These are phyloP conservation scores for Debaryomyces subglobosus DNA, from an alignment of 1,139 yeast species.

Conservation along the genomic window DNA sequence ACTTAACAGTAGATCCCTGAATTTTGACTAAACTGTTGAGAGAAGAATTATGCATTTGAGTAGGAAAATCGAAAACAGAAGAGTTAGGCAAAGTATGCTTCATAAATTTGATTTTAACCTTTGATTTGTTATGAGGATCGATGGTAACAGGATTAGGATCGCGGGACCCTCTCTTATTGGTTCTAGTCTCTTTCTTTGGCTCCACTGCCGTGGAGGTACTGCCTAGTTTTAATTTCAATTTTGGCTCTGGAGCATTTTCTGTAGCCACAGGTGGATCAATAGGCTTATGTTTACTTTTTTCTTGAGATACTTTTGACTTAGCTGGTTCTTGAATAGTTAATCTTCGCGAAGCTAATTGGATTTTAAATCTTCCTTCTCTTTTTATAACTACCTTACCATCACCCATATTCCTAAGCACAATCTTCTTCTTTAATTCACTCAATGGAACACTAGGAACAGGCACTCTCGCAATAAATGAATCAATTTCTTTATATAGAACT, in stretches of 20 bases:
- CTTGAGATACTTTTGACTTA: neutral
- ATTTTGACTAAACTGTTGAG: slow-evolving; percentile 10
- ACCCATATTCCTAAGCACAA: slow-evolving; percentile 58
- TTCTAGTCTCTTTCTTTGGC: slow-evolving; percentile 1
- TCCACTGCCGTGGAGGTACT: neutral
- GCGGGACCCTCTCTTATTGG: neutral
- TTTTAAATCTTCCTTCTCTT: slow-evolving; percentile 50
- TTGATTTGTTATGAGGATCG: slow-evolving; percentile 8
- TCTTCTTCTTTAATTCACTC: slow-evolving; percentile 56
- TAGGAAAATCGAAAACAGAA: slow-evolving; percentile 9
- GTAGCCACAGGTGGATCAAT: neutral
- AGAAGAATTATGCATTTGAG: neutral
- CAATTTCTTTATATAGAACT: slow-evolving; percentile 66
- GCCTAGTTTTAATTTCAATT: slow-evolving; percentile 26
- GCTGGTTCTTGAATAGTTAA: slow-evolving; percentile 1
- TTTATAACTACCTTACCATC: slow-evolving; percentile 47
- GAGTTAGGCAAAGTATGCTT: slow-evolving; percentile 12
- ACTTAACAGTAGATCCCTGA: slow-evolving; percentile 11
- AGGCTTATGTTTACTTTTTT: slow-evolving; percentile 8
- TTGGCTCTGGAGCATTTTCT: slow-evolving; percentile 15
- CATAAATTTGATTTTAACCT: slow-evolving; percentile 19
- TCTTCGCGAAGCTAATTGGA: slow-evolving; percentile 37
- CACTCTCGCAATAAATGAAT: slow-evolving; percentile 61
- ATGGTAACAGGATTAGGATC: neutral
- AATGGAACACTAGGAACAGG: slow-evolving; percentile 60